These are phyloP conservation scores for Candida oleophila DNA, from an alignment of 805 yeast genomes.

Conservation along the genomic window DNA sequence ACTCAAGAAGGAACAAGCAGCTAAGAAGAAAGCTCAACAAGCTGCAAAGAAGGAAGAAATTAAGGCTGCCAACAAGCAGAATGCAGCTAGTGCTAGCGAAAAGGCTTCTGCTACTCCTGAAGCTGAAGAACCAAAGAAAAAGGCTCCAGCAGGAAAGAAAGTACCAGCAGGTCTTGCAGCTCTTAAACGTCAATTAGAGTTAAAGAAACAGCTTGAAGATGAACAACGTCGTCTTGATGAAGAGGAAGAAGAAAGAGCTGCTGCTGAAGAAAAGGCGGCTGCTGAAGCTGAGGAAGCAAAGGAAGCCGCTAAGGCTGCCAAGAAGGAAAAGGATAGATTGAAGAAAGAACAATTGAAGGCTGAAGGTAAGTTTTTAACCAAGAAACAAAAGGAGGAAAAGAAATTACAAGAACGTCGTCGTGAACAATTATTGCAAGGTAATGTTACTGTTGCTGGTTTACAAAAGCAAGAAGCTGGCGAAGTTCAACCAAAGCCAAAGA, in stretches of 20 bases:
- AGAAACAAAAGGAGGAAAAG: conserved; percentile 93
- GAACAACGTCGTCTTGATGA: conserved; percentile 73
- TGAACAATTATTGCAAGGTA: conserved; percentile 75
- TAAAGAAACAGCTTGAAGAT: conserved; percentile 84
- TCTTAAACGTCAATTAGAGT: conserved; percentile 82
- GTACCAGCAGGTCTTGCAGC: conserved; percentile 91
- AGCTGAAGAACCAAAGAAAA: conserved; percentile 34
- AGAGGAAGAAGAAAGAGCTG: conserved; percentile 52
- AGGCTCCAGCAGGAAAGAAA: conserved; percentile 59
- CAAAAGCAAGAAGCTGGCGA: conserved; percentile 30
- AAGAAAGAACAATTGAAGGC: conserved; percentile 91
- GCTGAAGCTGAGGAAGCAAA: conserved; percentile 65
- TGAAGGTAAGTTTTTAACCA: conserved; percentile 91
- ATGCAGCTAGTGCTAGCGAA: conserved; percentile 37
- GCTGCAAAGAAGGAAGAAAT: conserved; percentile 59
- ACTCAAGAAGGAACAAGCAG: conserved; percentile 86
- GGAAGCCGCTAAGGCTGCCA: conserved; percentile 58
- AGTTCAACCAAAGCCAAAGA: conserved; percentile 51
- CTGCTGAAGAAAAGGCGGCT: conserved; percentile 49
- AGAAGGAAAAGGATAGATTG: conserved; percentile 83
- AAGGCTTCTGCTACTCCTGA: conserved; percentile 33
- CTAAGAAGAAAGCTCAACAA: conserved; percentile 74
- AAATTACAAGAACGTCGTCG: conserved; percentile 84
- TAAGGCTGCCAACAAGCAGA: conserved; percentile 45
- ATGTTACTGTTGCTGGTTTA: conserved; percentile 74